These are phyloP conservation scores for Aspergillus sclerotiicarbonarius DNA, from an alignment of 495 filamentous ascomycete genomes.

Conservation along the genomic window DNA sequence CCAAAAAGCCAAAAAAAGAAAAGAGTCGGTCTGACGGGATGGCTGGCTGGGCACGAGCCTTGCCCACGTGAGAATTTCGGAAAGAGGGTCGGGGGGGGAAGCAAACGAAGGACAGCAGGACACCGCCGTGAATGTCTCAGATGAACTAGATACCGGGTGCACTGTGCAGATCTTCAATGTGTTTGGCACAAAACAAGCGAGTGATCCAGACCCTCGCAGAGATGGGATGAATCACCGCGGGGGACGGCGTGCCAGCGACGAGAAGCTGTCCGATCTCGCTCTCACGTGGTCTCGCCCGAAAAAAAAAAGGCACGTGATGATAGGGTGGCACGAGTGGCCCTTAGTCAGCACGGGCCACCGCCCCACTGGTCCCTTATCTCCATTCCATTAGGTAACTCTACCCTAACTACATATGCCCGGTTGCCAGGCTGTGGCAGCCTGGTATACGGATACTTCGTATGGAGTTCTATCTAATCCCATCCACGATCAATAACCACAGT, in stretches of 20 bases:
- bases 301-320: conserved; percentile 12
- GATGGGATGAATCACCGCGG: neutral
- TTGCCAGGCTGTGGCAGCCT: too few relatives aligned
- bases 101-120: neutral
- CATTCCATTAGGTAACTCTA: too few relatives aligned
- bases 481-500: too few relatives aligned
- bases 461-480: too few relatives aligned
- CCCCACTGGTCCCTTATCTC: neutral
- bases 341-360: conserved; percentile 2
- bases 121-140: neutral
- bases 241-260: conserved; percentile 6
- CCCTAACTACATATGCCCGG: too few relatives aligned
- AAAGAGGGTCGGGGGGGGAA: neutral
- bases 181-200: neutral
- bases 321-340: neutral
- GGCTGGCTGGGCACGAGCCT: neutral
- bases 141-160: too few relatives aligned
- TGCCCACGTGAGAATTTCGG: neutral
- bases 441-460: too few relatives aligned
- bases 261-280: conserved; percentile 23
- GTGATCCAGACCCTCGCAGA: conserved; percentile 1
- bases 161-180: neutral
- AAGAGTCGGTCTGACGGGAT: neutral
- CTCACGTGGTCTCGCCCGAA: conserved; percentile 11
- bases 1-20: conserved; percentile 1